Percentiles rank a stretch among this genome's conserved stretches.
These are phyloP conservation scores for Hymenoscyphus occultus DNA, from an alignment of 2,329 filamentous ascomycete species.

Conservation along the genomic window DNA sequence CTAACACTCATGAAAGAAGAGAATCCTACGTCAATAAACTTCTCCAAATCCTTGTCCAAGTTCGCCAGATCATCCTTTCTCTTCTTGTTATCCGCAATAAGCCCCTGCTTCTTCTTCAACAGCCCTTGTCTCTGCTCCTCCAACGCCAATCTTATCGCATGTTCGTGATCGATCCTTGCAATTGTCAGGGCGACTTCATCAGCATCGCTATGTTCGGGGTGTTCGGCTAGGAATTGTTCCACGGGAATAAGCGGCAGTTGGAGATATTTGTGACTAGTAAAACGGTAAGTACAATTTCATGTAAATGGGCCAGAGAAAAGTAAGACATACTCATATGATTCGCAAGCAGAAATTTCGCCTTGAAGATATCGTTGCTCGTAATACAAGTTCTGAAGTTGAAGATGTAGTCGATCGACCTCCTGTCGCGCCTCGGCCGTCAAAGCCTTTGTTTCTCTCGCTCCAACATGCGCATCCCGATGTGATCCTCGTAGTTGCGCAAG, in stretches of 20 bases:
- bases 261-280: conserved; percentile 75
- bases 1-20: background rate
- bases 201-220: conserved; percentile 70
- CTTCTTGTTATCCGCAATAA: conserved; percentile 80
- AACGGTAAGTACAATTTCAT: conserved; percentile 21
- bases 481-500: conserved; percentile 77
- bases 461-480: conserved; percentile 77
- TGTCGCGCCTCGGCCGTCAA: conserved; percentile 82
- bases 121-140: conserved; percentile 81
- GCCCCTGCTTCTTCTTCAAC: conserved; percentile 66
- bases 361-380: conserved; percentile 92
- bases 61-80: conserved; percentile 90
- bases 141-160: conserved; percentile 75
- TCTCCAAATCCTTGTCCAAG: conserved; percentile 87
- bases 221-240: conserved; percentile 74
- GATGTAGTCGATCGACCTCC: conserved; percentile 86
- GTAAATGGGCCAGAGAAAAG: background rate
- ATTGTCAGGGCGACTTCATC: conserved; percentile 83
- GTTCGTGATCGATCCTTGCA: conserved; percentile 87
- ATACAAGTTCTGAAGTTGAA: conserved; percentile 92
- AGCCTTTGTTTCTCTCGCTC: conserved; percentile 80
- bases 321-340: conserved; percentile 84
- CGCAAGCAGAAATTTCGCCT: conserved; percentile 86
- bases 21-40: conserved; percentile 77
- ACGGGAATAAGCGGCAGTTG: conserved; percentile 80